Base-by-base conservation (phyloP, 257 asterid genomes). In the Solanum rostratum region DNA sequence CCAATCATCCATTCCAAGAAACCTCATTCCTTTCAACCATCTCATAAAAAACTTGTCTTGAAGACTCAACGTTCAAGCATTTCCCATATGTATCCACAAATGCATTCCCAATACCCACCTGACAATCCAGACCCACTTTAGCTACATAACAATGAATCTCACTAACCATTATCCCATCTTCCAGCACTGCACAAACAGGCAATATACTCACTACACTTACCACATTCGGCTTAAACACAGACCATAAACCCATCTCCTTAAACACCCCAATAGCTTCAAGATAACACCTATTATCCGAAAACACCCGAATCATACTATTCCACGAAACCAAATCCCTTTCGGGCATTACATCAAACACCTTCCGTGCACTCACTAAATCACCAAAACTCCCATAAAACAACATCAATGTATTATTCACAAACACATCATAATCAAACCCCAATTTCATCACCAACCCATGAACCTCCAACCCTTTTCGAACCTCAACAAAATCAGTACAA, bases 81-180 rank as follows among this genome's bases (percentile, higher is more conserved):
- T 92, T 93, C 13, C 97, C 95, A 85, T 93, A 94, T 3, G 93
- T 94, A 84, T 92, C 97, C 18, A 95, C 84, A 81, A 95, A 84
- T 0, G 94, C 92, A 91, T 95, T 95, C 14, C 97, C 88, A 6
- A 91, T 80, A 52, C 85, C 88, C 54, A 90, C 88, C 66, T 89
- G 88, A 52, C 79, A 84, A 82, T 89, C 90, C 59, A 94, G 84
- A 60, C 97, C 92, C 43, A 89, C 93, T 90, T 93, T 94, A 11
- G 90, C 29, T 45, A 83, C 86, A 59, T 87, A 92, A 88, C 91
- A 85, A 85, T 94, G 98, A 84, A 92, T 80, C 85, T 54, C 84
- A 65, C 93, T 37, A 59, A 88, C 90, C 86, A 89, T 80, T 60
- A 27, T 57, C 82, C 62, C 92, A 83, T 92, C 88, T 71, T 86